Evolutionary conservation across 768 basidiomycete species (phyloP).

Genomic region (Collybiopsis luxurians): DNA sequence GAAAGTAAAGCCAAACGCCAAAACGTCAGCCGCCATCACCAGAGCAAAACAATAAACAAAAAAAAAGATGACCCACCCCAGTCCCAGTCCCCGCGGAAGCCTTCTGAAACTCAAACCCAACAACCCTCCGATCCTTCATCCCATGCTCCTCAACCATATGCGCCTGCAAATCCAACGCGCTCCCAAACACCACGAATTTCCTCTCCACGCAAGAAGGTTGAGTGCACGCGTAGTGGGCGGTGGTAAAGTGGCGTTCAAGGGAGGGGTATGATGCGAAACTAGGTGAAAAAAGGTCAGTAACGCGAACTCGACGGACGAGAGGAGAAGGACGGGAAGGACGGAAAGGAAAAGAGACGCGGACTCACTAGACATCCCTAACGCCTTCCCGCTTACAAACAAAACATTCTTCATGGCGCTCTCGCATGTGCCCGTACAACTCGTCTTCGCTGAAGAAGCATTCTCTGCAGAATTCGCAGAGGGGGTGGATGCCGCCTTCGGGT

Average conservation of each 20-base stretch:
- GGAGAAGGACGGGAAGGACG: conserved; percentile 67
- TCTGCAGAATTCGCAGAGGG: conserved; percentile 85
- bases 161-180: conserved; percentile 83
- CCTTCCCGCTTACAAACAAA: conserved; percentile 89
- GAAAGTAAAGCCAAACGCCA: no score
- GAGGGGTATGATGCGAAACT: conserved; percentile 1
- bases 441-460: conserved; percentile 93
- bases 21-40: no score
- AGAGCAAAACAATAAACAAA: no score
- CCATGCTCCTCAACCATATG: conserved; percentile 88
- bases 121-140: conserved; percentile 58
- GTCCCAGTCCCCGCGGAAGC: no score
- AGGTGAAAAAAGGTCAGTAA: conserved; percentile 15
- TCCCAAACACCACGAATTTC: conserved; percentile 95
- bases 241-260: conserved; percentile 75
- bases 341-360: not conserved
- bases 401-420: conserved; percentile 93
- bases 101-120: no score
- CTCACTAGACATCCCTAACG: conserved; percentile 82
- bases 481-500: conserved; percentile 73
- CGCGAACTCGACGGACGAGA: no score
- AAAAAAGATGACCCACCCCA: no score
- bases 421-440: conserved; percentile 91
- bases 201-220: conserved; percentile 72
- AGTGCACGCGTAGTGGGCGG: conserved; percentile 74